These are phyloP conservation scores for Plantago major DNA, from an alignment of 257 asterid genomes.

Conservation along the genomic window DNA sequence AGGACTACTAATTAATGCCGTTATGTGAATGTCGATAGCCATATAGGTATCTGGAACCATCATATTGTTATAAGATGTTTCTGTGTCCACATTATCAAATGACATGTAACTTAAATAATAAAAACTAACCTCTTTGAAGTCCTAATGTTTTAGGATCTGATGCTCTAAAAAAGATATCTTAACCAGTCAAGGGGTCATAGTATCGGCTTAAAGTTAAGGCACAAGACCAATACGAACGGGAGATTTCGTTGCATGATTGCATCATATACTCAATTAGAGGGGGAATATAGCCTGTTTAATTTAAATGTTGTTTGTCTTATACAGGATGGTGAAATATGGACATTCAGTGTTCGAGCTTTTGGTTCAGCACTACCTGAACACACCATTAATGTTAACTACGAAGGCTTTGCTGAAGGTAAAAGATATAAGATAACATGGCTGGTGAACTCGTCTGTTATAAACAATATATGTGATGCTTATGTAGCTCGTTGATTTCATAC, in stretches of 20 bases:
- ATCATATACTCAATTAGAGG: neutral
- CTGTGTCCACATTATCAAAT: no score
- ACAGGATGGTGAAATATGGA: conserved; percentile 99
- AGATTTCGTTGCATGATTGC: conserved; percentile 4
- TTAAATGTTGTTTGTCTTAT: conserved; percentile 18
- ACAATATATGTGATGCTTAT: conserved; percentile 12
- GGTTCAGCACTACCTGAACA: conserved; percentile 69
- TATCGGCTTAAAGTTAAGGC: neutral
- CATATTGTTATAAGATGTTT: no score
- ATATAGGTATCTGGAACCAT: neutral
- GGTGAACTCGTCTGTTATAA: conserved; percentile 13
- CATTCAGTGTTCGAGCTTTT: conserved; percentile 87
- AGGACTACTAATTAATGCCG: neutral
- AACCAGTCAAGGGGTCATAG: neutral
- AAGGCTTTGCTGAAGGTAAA: conserved; percentile 95
- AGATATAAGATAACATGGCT: conserved; percentile 3
- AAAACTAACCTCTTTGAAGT: no score
- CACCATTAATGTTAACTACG: conserved; percentile 84
- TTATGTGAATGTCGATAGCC: neutral
- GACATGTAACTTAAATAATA: no score
- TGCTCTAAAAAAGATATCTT: neutral
- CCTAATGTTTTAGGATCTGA: no score
- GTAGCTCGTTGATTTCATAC: conserved; percentile 19
- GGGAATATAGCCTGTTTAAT: neutral
- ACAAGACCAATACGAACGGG: neutral